These are phyloP conservation scores for Amanita molliuscula DNA, from an alignment of 768 basidiomycete species.

Conservation along the genomic window DNA sequence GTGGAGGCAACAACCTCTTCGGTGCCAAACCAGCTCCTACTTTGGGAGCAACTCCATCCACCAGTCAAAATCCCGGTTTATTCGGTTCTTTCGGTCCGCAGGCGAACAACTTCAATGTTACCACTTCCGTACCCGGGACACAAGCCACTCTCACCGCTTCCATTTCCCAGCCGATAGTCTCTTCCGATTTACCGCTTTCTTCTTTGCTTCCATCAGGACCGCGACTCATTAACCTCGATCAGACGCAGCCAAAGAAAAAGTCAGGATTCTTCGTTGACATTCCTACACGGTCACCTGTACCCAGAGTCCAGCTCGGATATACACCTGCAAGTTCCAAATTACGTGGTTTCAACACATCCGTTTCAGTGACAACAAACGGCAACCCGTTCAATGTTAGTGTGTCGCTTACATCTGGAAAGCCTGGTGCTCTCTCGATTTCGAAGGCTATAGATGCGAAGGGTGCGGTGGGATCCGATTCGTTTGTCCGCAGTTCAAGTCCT, in stretches of 20 bases:
- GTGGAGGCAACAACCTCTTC: conserved; percentile 31
- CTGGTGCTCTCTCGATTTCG: conserved; percentile 38
- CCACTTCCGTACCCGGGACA: conserved; percentile 30
- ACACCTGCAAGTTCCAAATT: conserved; percentile 59
- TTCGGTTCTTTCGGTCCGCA: conserved; percentile 29
- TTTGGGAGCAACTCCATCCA: conserved; percentile 33
- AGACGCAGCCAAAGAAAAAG: conserved; percentile 61
- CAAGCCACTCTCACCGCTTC: conserved; percentile 70
- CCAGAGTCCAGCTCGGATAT: conserved; percentile 55
- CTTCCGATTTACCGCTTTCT: conserved; percentile 61
- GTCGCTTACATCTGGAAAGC: conserved; percentile 45
- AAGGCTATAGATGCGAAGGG: conserved; percentile 49
- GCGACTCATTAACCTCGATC: conserved; percentile 50
- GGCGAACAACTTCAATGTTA: conserved; percentile 26
- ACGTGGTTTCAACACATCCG: conserved; percentile 55
- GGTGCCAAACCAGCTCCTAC: conserved; percentile 41
- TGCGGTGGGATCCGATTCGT: background rate
- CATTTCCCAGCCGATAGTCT: conserved; percentile 71
- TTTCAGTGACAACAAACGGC: conserved; percentile 25
- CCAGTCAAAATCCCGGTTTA: conserved; percentile 26
- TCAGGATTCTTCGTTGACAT: conserved; percentile 68
- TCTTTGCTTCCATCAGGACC: conserved; percentile 66
- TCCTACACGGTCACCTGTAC: conserved; percentile 61
- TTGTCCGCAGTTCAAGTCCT: conserved; percentile 50
- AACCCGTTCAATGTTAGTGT: conserved; percentile 27